A percentile compares a stretch with the other conserved stretches of the same genome.
These are phyloP conservation scores for Myriangium duriaei DNA, from an alignment of 2,329 filamentous ascomycete species.

Conservation along the genomic window DNA sequence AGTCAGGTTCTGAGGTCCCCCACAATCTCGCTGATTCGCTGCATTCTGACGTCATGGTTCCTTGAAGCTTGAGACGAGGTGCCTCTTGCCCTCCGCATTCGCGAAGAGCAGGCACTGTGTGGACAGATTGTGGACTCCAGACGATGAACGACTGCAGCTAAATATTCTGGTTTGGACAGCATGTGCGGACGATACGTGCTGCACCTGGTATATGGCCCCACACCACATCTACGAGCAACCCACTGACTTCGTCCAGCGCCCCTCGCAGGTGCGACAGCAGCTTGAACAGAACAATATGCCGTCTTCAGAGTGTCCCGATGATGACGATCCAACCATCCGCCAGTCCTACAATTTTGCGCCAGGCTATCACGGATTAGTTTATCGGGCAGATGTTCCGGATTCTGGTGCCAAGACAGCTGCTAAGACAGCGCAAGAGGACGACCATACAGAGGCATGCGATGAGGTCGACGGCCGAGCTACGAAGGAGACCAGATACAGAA, in stretches of 20 bases:
- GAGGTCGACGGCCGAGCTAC: slow-evolving; percentile 15
- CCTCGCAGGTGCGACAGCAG: slow-evolving; percentile 60
- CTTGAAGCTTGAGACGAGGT: no score
- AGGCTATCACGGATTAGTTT: slow-evolving; percentile 72
- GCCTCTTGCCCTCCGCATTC: no score
- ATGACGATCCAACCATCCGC: slow-evolving; percentile 60
- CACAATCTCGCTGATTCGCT: no score
- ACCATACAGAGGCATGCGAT: slow-evolving; percentile 12
- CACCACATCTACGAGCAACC: slow-evolving; percentile 4
- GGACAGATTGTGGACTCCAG: no score
- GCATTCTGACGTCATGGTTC: no score
- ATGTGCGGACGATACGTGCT: slow-evolving; percentile 62
- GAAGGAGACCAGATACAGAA: slow-evolving; percentile 52
- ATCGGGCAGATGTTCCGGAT: slow-evolving; percentile 60
- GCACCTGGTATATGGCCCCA: slow-evolving; percentile 14
- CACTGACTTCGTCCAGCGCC: slow-evolving; percentile 42
- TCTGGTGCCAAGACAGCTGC: slow-evolving; percentile 34
- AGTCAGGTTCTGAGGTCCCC: no score
- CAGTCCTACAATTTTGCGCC: slow-evolving; percentile 91
- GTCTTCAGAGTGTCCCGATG: slow-evolving; percentile 52
- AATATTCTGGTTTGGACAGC: no score
- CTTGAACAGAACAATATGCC: slow-evolving; percentile 63
- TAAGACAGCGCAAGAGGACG: slow-evolving; percentile 14
- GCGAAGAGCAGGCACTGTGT: no score
- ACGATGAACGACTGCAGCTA: no score